phyloP scores from a whole-genome alignment of 768 basidiomycete genomes.

The Lactarius vividus region DNA sequence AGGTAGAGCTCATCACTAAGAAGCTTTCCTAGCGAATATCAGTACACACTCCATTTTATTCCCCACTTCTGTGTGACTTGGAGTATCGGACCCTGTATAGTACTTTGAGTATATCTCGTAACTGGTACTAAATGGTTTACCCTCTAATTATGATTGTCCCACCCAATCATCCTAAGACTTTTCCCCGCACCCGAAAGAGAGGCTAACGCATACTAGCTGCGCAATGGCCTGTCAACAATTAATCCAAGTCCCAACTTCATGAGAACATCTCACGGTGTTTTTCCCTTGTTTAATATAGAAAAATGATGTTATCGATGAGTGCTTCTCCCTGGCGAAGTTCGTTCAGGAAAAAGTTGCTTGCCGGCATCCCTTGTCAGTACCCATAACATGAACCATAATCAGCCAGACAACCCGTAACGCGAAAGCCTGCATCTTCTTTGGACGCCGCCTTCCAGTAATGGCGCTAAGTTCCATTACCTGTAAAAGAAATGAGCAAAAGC shows the following conservation, averaged over 20 bases:
- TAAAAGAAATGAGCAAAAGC: conserved; percentile 51
- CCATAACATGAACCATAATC: conserved; percentile 53
- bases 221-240: neutral
- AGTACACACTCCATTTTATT: neutral
- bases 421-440: conserved; percentile 43
- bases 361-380: conserved; percentile 31
- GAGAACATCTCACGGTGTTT: neutral
- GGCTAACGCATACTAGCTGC: neutral
- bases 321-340: conserved; percentile 7
- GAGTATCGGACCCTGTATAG: neutral
- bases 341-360: conserved; percentile 4
- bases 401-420: conserved; percentile 52
- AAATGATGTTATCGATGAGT: neutral
- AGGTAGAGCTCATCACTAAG: neutral
- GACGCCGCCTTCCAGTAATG: conserved; percentile 47
- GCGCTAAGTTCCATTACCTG: conserved; percentile 54
- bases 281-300: neutral
- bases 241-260: neutral
- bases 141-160: neutral
- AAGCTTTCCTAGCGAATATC: neutral
- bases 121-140: neutral
- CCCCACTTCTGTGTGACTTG: neutral
- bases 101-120: neutral
- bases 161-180: neutral
- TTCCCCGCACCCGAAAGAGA: neutral